These are phyloP conservation scores for Novakomyces olei DNA, from an alignment of 805 yeast genomes.

Conservation along the genomic window DNA sequence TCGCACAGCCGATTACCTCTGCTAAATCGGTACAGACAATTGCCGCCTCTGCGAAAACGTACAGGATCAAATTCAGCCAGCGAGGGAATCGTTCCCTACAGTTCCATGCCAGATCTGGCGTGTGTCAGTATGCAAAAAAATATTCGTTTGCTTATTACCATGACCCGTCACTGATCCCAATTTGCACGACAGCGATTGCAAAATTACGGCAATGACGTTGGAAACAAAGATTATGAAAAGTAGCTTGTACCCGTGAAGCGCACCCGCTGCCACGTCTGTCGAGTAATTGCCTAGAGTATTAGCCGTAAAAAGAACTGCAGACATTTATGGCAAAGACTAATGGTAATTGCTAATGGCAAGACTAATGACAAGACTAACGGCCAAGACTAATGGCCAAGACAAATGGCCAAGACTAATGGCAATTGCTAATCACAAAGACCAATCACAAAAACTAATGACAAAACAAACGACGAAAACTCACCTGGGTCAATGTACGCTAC, in stretches of 20 bases:
- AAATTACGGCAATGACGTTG: slow-evolving; percentile 65
- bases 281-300: no score
- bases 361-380: no score
- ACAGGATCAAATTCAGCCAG: slow-evolving; percentile 28
- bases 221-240: slow-evolving; percentile 59
- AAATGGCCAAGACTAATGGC: no score
- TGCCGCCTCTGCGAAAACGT: slow-evolving; percentile 67
- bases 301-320: no score
- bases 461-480: no score
- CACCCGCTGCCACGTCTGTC: slow-evolving; percentile 86
- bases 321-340: no score
- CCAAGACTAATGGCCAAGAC: no score
- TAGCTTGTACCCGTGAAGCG: slow-evolving; percentile 58
- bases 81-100: slow-evolving; percentile 55
- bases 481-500: slow-evolving; percentile 98
- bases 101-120: slow-evolving; percentile 76
- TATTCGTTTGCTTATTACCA: no score
- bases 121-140: no score
- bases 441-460: no score
- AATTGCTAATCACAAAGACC: no score
- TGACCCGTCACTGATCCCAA: slow-evolving; percentile 87
- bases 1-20: slow-evolving; percentile 95
- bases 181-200: slow-evolving; percentile 68
- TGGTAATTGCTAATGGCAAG: no score
- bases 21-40: slow-evolving; percentile 92